These are phyloP conservation scores for Gymnopilus junonius DNA, from an alignment of 768 basidiomycete genomes.

Conservation along the genomic window DNA sequence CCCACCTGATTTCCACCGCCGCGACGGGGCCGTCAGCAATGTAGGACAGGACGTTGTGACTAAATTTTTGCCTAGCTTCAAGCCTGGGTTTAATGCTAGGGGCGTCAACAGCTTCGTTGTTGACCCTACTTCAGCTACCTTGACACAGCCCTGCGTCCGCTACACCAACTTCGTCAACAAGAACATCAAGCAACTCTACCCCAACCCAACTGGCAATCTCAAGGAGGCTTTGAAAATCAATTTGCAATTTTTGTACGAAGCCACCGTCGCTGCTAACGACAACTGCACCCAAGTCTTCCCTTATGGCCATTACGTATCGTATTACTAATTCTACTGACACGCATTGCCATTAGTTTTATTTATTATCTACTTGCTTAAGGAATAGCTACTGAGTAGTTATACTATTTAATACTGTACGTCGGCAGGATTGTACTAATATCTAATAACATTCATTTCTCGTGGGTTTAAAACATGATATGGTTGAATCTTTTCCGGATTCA, in stretches of 20 bases:
- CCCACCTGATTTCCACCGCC: constrained; percentile 22
- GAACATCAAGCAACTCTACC: constrained; percentile 24
- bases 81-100: constrained; percentile 20
- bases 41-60: not conserved
- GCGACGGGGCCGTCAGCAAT: constrained; percentile 5
- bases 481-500: too few species aligned
- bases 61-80: constrained; percentile 14
- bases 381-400: too few species aligned
- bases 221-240: constrained; percentile 20
- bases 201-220: constrained; percentile 19
- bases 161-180: constrained; percentile 27
- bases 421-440: too few species aligned
- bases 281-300: constrained; percentile 18
- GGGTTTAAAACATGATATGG: too few species aligned
- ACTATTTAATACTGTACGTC: too few species aligned
- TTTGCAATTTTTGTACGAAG: constrained; percentile 14
- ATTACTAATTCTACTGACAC: too few species aligned
- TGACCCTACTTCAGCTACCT: constrained; percentile 23
- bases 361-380: too few species aligned
- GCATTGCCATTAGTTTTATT: too few species aligned
- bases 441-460: too few species aligned
- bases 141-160: constrained; percentile 18
- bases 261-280: not conserved
- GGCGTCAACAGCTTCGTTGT: constrained; percentile 23
- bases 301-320: constrained; percentile 5